Evolutionary conservation across 78 protist species (phyloP).

Genomic region (Anaeramoeba flamelloides): DNA sequence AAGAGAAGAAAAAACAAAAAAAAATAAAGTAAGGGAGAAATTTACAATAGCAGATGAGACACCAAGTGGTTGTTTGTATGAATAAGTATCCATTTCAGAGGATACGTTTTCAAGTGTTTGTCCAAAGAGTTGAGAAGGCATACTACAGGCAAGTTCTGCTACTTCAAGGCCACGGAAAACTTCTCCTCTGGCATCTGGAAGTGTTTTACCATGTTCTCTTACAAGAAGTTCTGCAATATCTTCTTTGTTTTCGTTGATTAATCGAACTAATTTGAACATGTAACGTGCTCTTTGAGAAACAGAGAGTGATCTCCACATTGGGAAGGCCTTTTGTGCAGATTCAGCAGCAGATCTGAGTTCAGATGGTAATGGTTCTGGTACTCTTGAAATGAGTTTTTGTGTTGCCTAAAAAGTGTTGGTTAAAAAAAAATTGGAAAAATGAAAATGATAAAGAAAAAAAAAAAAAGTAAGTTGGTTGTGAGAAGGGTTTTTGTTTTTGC

Average conservation of each 20-base stretch:
- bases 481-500: too few species aligned
- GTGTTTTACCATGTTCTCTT: conserved; percentile 85
- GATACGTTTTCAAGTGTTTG: conserved; percentile 70
- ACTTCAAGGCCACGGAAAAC: conserved; percentile 52
- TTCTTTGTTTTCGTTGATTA: conserved; percentile 50
- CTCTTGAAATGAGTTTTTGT: too few species aligned
- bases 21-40: conserved; percentile 23
- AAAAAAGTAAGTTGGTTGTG: too few species aligned
- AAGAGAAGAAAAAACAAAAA: too few species aligned
- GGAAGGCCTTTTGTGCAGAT: conserved; percentile 50
- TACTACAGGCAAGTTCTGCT: conserved; percentile 71
- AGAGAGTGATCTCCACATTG: conserved; percentile 59
- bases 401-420: too few species aligned
- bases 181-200: conserved; percentile 69
- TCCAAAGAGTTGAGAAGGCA: conserved; percentile 59
- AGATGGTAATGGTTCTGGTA: too few species aligned
- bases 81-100: conserved; percentile 71
- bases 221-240: conserved; percentile 53
- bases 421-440: too few species aligned
- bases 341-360: too few species aligned
- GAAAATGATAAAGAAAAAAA: too few species aligned
- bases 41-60: conserved; percentile 85
- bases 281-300: conserved; percentile 53
- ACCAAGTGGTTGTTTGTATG: conserved; percentile 78
- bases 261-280: conserved; percentile 51